Conservation (phyloP, 805 yeast genomes). For the Komagataella pastoris region DNA sequence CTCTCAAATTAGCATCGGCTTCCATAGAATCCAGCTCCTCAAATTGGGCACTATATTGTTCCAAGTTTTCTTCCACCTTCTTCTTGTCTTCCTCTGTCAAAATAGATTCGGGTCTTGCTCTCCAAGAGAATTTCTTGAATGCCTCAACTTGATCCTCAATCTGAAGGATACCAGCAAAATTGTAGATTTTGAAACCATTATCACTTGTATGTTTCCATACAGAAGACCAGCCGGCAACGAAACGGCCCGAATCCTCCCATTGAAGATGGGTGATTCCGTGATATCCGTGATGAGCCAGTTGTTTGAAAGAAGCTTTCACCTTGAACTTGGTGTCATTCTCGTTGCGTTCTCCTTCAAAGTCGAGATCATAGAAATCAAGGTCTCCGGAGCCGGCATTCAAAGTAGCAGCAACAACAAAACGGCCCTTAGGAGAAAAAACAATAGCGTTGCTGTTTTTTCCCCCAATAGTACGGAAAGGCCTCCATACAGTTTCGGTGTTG, state of each 20-base stretch:
- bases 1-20: slow-evolving; percentile 84
- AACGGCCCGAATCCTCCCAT: slow-evolving; percentile 97
- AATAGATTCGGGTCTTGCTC: slow-evolving; percentile 86
- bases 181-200: slow-evolving; percentile 83
- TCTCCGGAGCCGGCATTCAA: slow-evolving; percentile 32
- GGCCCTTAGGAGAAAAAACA: slow-evolving; percentile 86
- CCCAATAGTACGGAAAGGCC: slow-evolving; percentile 39
- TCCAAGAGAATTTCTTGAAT: slow-evolving; percentile 87
- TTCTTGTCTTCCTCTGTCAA: slow-evolving; percentile 70
- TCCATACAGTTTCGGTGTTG: slow-evolving; percentile 22
- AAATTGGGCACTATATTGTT: slow-evolving; percentile 83
- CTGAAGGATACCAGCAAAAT: slow-evolving; percentile 65
- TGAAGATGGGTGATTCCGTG: slow-evolving; percentile 70
- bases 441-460: slow-evolving; percentile 62
- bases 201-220: slow-evolving; percentile 73
- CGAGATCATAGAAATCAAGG: slow-evolving; percentile 77
- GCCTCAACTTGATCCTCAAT: slow-evolving; percentile 70
- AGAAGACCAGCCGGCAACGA: slow-evolving; percentile 78
- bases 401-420: slow-evolving; percentile 54
- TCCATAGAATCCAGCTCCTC: slow-evolving; percentile 95
- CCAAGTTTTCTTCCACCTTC: slow-evolving; percentile 81
- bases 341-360: slow-evolving; percentile 54
- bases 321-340: slow-evolving; percentile 30
- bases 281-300: slow-evolving; percentile 49
- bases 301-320: slow-evolving; percentile 43